Evolutionary conservation across 495 filamentous ascomycete genomes (phyloP).

Genomic region (Hypoxylon crocopeplum): DNA sequence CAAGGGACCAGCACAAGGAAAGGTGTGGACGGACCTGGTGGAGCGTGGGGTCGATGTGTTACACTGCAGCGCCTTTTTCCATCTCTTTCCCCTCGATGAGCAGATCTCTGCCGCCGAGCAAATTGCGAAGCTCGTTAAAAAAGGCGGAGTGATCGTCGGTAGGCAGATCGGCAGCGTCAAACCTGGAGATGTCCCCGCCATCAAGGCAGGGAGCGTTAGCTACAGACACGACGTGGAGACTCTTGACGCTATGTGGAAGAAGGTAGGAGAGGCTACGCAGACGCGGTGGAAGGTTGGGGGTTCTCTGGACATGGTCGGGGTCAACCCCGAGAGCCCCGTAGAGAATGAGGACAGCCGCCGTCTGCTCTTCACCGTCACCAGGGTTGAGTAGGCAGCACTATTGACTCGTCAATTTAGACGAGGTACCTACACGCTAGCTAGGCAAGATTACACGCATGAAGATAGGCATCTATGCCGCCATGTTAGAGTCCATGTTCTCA

Average conservation of each 20-base stretch:
- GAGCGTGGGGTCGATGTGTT: conserved; percentile 60
- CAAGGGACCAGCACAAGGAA: conserved; percentile 45
- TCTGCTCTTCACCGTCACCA: conserved; percentile 24
- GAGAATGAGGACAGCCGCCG: conserved; percentile 18
- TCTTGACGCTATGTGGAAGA: conserved; percentile 58
- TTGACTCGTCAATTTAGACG: too few species aligned
- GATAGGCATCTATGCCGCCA: too few species aligned
- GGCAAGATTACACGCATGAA: too few species aligned
- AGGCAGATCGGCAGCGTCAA: conserved; percentile 53
- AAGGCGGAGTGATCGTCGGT: conserved; percentile 55
- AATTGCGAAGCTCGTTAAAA: conserved; percentile 49
- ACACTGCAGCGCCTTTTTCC: conserved; percentile 60
- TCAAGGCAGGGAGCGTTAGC: conserved; percentile 25
- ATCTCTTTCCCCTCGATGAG: conserved; percentile 57
- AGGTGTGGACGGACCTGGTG: conserved; percentile 41
- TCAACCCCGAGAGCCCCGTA: conserved; percentile 24
- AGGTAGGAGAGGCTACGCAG: conserved; percentile 54
- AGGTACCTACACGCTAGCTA: too few species aligned
- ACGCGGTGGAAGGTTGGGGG: conserved; percentile 52
- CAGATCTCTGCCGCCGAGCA: conserved; percentile 53
- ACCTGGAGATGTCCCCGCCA: conserved; percentile 39
- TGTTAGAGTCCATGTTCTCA: too few species aligned
- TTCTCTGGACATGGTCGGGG: conserved; percentile 21
- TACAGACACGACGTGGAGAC: conserved; percentile 58
- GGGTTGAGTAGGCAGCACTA: conserved; percentile 1